Conservation (phyloP, 2,329 filamentous ascomycete species). For the Phoma sp. region DNA sequence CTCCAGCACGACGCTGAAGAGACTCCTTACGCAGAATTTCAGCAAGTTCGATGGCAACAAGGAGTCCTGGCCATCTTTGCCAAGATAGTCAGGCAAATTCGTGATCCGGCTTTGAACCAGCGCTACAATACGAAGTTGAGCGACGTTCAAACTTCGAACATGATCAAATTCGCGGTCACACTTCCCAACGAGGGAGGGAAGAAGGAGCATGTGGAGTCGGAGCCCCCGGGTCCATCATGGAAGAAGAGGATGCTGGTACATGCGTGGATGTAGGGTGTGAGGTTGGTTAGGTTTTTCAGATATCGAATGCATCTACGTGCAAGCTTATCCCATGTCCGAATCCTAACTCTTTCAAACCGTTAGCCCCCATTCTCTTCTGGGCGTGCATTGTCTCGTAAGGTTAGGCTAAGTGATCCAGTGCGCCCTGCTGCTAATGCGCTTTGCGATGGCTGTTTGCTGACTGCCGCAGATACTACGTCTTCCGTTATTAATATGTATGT, state of each 20-base stretch:
- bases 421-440: neutral
- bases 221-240: neutral
- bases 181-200: neutral
- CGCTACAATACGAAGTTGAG: too few relatives aligned
- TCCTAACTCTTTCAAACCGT: constrained; percentile 1
- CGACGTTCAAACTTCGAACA: too few relatives aligned
- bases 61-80: neutral
- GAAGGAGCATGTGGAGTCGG: neutral
- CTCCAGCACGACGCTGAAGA: too few relatives aligned
- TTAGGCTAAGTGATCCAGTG: neutral
- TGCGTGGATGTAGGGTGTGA: neutral
- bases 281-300: neutral
- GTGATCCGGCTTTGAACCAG: too few relatives aligned
- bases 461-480: neutral
- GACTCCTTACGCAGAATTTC: too few relatives aligned
- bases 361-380: neutral
- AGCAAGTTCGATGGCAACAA: neutral
- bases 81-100: too few relatives aligned
- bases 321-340: neutral
- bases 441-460: neutral
- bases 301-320: neutral
- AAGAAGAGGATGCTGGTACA: neutral
- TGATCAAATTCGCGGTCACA: too few relatives aligned
- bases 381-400: neutral
- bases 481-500: neutral